These are phyloP conservation scores for Trichophyton verrucosum DNA, from an alignment of 2,329 filamentous ascomycete species.

Conservation along the genomic window DNA sequence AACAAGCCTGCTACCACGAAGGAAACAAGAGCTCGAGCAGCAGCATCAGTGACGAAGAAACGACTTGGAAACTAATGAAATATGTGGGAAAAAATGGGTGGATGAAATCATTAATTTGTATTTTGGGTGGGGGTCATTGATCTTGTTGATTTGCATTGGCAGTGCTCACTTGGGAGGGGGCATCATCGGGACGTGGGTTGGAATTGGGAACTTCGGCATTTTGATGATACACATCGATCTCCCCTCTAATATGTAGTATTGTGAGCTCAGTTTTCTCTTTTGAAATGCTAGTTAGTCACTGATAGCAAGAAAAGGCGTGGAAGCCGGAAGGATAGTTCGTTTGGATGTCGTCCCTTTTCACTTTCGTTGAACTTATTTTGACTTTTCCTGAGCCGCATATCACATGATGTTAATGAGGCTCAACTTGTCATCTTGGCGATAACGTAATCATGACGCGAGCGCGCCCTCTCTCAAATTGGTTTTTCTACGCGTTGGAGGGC, in stretches of 20 bases:
- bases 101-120: neutral
- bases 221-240: neutral
- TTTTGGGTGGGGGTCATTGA: neutral
- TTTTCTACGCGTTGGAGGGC: too few relatives aligned
- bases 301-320: neutral
- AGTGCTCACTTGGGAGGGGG: neutral
- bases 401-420: too few relatives aligned
- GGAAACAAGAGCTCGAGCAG: neutral
- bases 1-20: neutral
- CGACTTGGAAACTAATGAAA: neutral
- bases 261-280: neutral
- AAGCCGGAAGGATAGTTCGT: neutral
- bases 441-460: too few relatives aligned
- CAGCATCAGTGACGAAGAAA: neutral
- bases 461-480: too few relatives aligned
- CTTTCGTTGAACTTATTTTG: neutral
- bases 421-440: too few relatives aligned
- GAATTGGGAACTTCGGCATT: neutral
- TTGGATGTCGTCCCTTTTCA: neutral
- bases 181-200: neutral
- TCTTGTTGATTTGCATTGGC: neutral
- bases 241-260: neutral
- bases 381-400: too few relatives aligned
- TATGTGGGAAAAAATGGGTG: neutral
- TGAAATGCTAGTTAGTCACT: neutral